Percentiles rank a stretch among this genome's conserved stretches.
Evolutionary conservation across 2,329 filamentous ascomycete species (phyloP).

Genomic region (Pleoardoris graminearum): DNA sequence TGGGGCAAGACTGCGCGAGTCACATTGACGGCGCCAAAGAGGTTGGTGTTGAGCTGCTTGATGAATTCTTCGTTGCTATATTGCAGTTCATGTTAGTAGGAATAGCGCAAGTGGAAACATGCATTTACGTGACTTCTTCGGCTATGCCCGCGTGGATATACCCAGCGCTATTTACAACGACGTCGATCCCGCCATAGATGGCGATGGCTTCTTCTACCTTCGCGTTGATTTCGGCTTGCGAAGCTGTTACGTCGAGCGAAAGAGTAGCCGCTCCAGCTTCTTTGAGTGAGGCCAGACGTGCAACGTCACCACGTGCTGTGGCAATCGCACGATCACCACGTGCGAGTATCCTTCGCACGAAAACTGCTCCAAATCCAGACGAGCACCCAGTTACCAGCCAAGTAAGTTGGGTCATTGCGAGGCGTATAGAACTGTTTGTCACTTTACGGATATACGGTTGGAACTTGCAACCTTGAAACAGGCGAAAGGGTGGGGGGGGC

Average conservation of each 20-base stretch:
- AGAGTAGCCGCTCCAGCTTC: slow-evolving; percentile 30
- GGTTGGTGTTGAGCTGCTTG: slow-evolving; percentile 12
- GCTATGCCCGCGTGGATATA: slow-evolving; percentile 27
- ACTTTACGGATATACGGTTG: too few relatives aligned
- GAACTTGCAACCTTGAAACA: too few relatives aligned
- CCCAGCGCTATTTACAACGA: slow-evolving; percentile 57
- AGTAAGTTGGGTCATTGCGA: slow-evolving; percentile 19
- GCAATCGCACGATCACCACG: slow-evolving; percentile 51
- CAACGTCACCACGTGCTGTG: slow-evolving; percentile 42
- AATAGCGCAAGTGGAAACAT: too few relatives aligned
- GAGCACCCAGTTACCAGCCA: slow-evolving; percentile 54
- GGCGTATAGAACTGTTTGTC: too few relatives aligned
- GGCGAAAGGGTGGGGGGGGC: too few relatives aligned
- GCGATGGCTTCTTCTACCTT: slow-evolving; percentile 33
- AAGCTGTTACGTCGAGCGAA: slow-evolving; percentile 42
- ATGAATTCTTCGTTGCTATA: background rate
- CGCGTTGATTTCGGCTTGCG: slow-evolving; percentile 29
- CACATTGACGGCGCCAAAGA: slow-evolving; percentile 11
- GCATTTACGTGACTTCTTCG: background rate
- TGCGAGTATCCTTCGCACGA: slow-evolving; percentile 43
- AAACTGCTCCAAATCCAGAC: slow-evolving; percentile 47
- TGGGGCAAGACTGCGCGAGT: slow-evolving; percentile 25
- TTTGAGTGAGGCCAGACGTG: slow-evolving; percentile 29
- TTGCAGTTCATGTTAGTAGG: too few relatives aligned
- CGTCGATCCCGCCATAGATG: slow-evolving; percentile 43